Evolutionary conservation across 2,329 filamentous ascomycete genomes (phyloP), one percentile per base, ranked within the genome.

Genomic region (Trichophyton benhamiae): DNA sequence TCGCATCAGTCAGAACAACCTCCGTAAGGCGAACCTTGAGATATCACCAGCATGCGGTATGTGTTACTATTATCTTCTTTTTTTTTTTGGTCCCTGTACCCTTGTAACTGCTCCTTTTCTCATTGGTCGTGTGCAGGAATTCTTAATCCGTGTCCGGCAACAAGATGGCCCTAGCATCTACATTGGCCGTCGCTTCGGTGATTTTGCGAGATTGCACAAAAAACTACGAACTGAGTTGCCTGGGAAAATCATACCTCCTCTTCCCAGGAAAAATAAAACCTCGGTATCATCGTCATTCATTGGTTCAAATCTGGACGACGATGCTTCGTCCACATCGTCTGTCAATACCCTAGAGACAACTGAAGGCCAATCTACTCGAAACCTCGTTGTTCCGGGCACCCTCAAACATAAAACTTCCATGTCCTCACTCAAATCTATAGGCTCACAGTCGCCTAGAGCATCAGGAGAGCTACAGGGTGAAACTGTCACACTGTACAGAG

Each of bases 181-280:
- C 70, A 82, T 97, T 60, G 90, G 87, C 15, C 84, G 91, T 63
- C 82, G 92, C 66, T 99, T 96, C 72, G 89, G 91, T 36, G 90
- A 96, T 67, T 99, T 99, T 71, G 81, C 78, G 27, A 84, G 83
- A 65, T 79, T 99, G 63, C 86, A 95, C 72, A 92, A 87, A 74
- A 82, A 82, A 65, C 75, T 99, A 63, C 85, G 88, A 41, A 83
- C 86, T 11, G 94, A 99, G 74, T 80, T 97, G 60, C 94, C 94
- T 0, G 94, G 94, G 17, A 95, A 95, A 69, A 83, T 96, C 4
- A 79, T 99, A 2, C 89, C 91, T 9, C 84, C 90, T 0, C 77
- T 97, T 58, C 94, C 94, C 0, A 87, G 87, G 71, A 97, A 97
- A 82, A 96, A 96, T 74, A 95, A 92, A 74, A 86, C 86, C 65